Evolutionary conservation across 1,284 basidiomycete genomes (phyloP), one percentile per base, ranked within the genome.

Genomic region (Cutaneotrichosporon sp.): DNA sequence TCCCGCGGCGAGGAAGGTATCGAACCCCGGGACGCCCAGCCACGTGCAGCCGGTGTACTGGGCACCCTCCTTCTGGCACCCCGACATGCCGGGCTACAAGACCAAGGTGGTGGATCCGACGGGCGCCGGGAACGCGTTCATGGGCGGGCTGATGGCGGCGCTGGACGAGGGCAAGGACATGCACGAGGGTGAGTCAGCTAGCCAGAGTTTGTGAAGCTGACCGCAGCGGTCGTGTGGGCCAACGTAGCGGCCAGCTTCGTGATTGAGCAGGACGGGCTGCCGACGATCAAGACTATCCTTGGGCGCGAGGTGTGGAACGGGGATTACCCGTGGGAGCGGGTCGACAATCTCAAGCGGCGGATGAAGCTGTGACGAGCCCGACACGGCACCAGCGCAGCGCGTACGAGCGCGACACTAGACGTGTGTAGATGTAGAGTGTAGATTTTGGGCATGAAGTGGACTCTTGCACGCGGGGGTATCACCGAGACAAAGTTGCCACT

Each of bases 71-170:
- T 78, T 69, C 56, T 75, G 70, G 67, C 50, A 59, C 11, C 29
- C 56, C 0, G 55, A 59, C 10, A 54, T 61, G 31, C 53, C 60
- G 18, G 69, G 60, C 10, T 64, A 61, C n/a, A 46, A 42, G 2
- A 54, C 67, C 11, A 60, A 57, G 45, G 71, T 78, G 4, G 69
- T 75, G 1, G 77, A 79, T 60, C 77, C 76, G 8, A 79, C 78
- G 1, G 78, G 78, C 1, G 76, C 74, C 0, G 78, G 78, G 1
- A 79, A 79, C 60, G 72, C 74, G 24, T 77, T 79, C 62, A 72
- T 78, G 69, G 78, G 78, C 13, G 78, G 73, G 1, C 54, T 78
- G 4, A 67, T 69, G 42, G 76, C 77, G 4, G 78, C 73, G 2
- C 60, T 78, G 34, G 59, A 69, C 46, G 61, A 63, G 52, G 74